Conservation (phyloP, 1,139 yeast genomes). For the Schwanniomyces etchellsii region DNA sequence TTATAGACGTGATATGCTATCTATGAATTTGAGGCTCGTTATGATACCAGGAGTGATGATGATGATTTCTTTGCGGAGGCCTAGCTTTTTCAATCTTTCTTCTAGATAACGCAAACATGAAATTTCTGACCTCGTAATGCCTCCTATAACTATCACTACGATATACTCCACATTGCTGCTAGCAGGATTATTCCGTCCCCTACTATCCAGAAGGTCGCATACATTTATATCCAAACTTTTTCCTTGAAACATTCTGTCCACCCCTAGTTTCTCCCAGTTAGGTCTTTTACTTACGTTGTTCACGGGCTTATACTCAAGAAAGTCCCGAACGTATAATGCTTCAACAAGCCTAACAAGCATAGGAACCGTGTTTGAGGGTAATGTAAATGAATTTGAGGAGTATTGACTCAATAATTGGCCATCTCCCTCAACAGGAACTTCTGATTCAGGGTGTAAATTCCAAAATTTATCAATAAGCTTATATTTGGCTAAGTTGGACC, state of each 20-base stretch:
- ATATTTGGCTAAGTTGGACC: slow-evolving; percentile 29
- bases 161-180: slow-evolving; percentile 30
- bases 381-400: slow-evolving; percentile 43
- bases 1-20: too few relatives aligned
- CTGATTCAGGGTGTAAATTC: slow-evolving; percentile 35
- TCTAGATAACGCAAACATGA: slow-evolving; percentile 59
- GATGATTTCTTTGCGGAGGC: slow-evolving; percentile 37
- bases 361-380: slow-evolving; percentile 51
- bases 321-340: slow-evolving; percentile 44
- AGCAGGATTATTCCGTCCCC: slow-evolving; percentile 4
- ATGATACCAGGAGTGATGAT: slow-evolving; percentile 56
- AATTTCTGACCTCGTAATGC: slow-evolving; percentile 74
- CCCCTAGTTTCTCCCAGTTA: slow-evolving; percentile 38
- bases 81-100: slow-evolving; percentile 23
- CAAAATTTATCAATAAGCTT: slow-evolving; percentile 39
- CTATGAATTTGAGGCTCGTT: slow-evolving; percentile 36
- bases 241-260: slow-evolving; percentile 37
- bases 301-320: slow-evolving; percentile 37
- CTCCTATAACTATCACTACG: slow-evolving; percentile 58
- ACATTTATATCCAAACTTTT: slow-evolving; percentile 30
- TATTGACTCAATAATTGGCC: slow-evolving; percentile 19
- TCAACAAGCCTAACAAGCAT: slow-evolving; percentile 43
- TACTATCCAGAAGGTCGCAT: slow-evolving; percentile 18
- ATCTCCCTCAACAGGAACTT: neutral
- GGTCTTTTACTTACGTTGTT: slow-evolving; percentile 35